Evolutionary conservation across 805 yeast species (phyloP).

Genomic region (Clavispora asparagi): DNA sequence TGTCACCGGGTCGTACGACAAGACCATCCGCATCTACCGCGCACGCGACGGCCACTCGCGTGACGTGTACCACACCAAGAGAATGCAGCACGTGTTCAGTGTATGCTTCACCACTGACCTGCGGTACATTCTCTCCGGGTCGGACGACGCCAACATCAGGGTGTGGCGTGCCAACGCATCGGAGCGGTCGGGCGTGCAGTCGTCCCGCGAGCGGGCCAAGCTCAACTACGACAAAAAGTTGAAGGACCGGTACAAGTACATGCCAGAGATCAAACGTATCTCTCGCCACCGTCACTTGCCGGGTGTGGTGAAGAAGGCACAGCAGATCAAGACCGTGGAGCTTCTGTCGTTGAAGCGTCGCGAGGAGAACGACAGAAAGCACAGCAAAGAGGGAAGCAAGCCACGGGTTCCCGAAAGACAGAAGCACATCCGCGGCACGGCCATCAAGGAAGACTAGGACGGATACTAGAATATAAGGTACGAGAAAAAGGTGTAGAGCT

Average conservation of each 20-base stretch:
- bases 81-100: constrained; percentile 93
- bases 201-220: constrained; percentile 73
- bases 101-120: constrained; percentile 86
- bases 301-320: constrained; percentile 77
- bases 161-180: constrained; percentile 88
- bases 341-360: constrained; percentile 67
- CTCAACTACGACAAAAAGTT: constrained; percentile 87
- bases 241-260: constrained; percentile 86
- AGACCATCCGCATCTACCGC: constrained; percentile 78
- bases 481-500: not conserved
- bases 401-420: constrained; percentile 69
- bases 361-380: constrained; percentile 77
- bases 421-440: constrained; percentile 82
- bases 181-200: constrained; percentile 77
- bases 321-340: constrained; percentile 78
- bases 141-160: constrained; percentile 94
- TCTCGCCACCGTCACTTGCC: constrained; percentile 93
- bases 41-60: constrained; percentile 84
- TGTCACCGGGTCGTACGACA: constrained; percentile 93
- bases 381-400: constrained; percentile 58
- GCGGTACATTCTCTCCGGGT: constrained; percentile 80
- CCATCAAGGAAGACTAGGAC: constrained; percentile 44
- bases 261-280: constrained; percentile 94
- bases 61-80: constrained; percentile 91
- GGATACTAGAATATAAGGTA: not conserved